Evolutionary conservation across 129 eudicot genomes (phyloP).

Genomic region (Helianthus tuberosus): DNA sequence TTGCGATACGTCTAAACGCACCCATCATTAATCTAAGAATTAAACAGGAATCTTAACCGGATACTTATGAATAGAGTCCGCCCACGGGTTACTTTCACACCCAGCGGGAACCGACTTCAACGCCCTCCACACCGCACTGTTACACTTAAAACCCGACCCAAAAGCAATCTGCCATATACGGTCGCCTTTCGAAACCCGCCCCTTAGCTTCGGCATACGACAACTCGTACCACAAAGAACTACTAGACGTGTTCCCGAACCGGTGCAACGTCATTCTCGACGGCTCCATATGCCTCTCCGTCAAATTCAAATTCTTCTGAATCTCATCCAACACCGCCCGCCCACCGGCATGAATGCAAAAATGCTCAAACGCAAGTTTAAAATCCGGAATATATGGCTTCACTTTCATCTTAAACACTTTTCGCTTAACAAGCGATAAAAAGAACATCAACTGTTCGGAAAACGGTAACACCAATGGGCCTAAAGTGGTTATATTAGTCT

Average conservation of each 20-base stretch:
- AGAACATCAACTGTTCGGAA: slow-evolving; percentile 78
- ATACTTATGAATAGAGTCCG: slow-evolving; percentile 54
- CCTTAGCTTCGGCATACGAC: slow-evolving; percentile 84
- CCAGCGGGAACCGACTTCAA: slow-evolving; percentile 51
- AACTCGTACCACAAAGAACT: slow-evolving; percentile 93
- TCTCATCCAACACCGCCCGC: slow-evolving; percentile 73
- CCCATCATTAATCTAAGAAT: background rate
- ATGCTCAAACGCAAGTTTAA: slow-evolving; percentile 87
- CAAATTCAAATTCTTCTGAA: slow-evolving; percentile 70
- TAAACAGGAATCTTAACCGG: slow-evolving; percentile 53
- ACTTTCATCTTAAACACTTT: slow-evolving; percentile 65
- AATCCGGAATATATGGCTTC: slow-evolving; percentile 88
- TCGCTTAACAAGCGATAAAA: slow-evolving; percentile 54
- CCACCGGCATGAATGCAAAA: slow-evolving; percentile 95
- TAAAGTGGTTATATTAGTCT: slow-evolving; percentile 78
- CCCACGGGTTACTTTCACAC: slow-evolving; percentile 68
- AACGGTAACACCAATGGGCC: slow-evolving; percentile 86
- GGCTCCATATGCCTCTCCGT: slow-evolving; percentile 88
- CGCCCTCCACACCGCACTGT: slow-evolving; percentile 91
- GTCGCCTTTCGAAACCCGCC: slow-evolving; percentile 67
- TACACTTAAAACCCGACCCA: slow-evolving; percentile 95
- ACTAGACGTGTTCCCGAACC: slow-evolving; percentile 92
- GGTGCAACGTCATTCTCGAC: slow-evolving; percentile 81
- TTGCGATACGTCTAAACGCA: too few relatives aligned
- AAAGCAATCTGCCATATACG: slow-evolving; percentile 96